Evolutionary conservation across 495 filamentous ascomycete genomes (phyloP), one percentile per base, ranked within the genome.

Genomic region (Penicillium steckii): DNA sequence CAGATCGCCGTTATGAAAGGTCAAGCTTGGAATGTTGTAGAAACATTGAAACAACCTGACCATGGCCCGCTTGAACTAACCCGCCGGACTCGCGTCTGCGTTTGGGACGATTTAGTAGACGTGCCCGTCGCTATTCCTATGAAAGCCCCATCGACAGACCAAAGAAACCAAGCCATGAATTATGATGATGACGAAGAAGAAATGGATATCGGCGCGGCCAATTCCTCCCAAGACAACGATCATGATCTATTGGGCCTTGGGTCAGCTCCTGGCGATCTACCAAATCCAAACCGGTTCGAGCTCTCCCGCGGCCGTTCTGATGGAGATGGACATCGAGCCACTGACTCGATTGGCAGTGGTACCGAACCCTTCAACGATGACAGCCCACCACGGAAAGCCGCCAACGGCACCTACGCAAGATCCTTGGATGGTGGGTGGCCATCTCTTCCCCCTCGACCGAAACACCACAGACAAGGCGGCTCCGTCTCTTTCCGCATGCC

Each of bases 1-100:
- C 94, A 98, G 62, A 96, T 97, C 42, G 93, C 95, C 1, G 94
- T 98, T 33, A 94, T 98, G 89, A 98, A 98, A 73, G 94, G 94
- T 4, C 94, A 98, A 62, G 94, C 95, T 8, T 98, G 92, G 89
- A 98, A 98, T 68, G 94, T 98, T 2, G 91, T 98, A 8, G 94
- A 98, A 73, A 96, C 93, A 9, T 75, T 98, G 45, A 98, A 98
- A 64, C 87, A 85, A 3, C 78, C 80, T 1, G 95, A 96, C 67
- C 93, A 97, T 57, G 94, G 94, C 1, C 94, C 94, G 1, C 76
- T 98, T 15, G 94, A 98, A 70, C 78, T 98, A 52, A 97, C 93
- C 17, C 81, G 94, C 56, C 79, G 94, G 59, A 85, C 90, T 13
- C 82, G 93, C 60, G 91, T 97, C 26, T 95, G 91, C 62, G 91